Percentiles rank a stretch among this genome's conserved stretches.
Evolutionary conservation across 2,329 filamentous ascomycete species (phyloP).

Genomic region (Colletotrichum sp.): DNA sequence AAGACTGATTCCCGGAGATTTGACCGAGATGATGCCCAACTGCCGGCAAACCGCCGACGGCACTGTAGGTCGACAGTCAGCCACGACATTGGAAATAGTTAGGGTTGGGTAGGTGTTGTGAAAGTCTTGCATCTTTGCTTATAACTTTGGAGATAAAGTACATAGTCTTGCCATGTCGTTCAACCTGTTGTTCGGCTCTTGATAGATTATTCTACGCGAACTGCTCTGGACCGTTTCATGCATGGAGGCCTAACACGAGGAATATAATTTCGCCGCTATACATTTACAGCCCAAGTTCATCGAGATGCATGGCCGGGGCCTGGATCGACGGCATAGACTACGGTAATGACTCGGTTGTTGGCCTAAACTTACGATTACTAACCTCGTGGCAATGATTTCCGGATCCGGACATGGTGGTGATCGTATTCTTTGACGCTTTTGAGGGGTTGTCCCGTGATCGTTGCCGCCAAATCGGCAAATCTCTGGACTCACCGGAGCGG

Average conservation of each 20-base stretch:
- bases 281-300: not conserved
- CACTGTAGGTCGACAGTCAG: not conserved
- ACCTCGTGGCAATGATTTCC: not conserved
- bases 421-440: fast-evolving
- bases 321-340: fast-evolving
- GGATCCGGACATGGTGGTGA: not conserved
- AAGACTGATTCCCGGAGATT: not conserved
- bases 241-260: too few species aligned
- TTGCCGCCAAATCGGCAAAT: not conserved
- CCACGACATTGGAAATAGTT: fast-evolving
- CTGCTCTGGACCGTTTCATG: too few species aligned
- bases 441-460: not conserved
- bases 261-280: too few species aligned
- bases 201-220: too few species aligned
- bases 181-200: not conserved
- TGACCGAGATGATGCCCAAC: not conserved
- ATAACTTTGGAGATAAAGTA: fast-evolving
- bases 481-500: not conserved
- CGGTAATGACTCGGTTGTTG: not conserved
- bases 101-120: fast-evolving
- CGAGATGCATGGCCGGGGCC: not conserved
- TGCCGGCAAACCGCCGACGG: not conserved
- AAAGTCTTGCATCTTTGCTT: not conserved
- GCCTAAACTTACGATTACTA: not conserved
- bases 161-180: not conserved